phyloP scores from a whole-genome alignment of 257 asterid species.

The Buddleja alternifolia region DNA sequence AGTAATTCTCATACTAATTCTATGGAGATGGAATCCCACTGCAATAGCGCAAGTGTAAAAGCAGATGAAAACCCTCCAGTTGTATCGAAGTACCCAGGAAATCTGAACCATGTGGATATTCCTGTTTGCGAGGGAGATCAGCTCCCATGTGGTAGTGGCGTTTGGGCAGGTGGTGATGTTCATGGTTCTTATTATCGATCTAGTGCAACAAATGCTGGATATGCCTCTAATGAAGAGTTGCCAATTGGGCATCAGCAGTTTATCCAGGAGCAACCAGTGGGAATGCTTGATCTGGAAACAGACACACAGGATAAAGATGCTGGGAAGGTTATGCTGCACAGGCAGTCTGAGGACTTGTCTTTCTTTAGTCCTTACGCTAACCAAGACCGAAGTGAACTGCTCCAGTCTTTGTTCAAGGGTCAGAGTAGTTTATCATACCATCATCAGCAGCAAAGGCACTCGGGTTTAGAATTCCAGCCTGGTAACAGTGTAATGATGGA shows the following conservation, averaged over 20 bases:
- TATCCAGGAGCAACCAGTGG: conserved; percentile 52
- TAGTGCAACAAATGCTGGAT: conserved; percentile 51
- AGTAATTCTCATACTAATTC: conserved; percentile 45
- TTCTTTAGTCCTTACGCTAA: conserved; percentile 54
- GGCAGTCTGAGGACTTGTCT: conserved; percentile 50
- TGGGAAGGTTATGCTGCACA: conserved; percentile 52
- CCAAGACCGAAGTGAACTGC: conserved; percentile 61
- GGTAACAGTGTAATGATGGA: conserved; percentile 53
- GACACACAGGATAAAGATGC: conserved; percentile 43
- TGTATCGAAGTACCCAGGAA: conserved; percentile 50
- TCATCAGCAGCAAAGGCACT: conserved; percentile 57
- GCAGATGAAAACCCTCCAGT: conserved; percentile 43
- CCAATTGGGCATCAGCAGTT: conserved; percentile 62
- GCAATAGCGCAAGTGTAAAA: conserved; percentile 39
- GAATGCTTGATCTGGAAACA: conserved; percentile 48
- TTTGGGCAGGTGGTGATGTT: conserved; percentile 68
- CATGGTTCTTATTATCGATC: conserved; percentile 59
- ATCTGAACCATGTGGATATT: conserved; percentile 45
- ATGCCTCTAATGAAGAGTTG: conserved; percentile 56
- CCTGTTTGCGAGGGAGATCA: conserved; percentile 46
- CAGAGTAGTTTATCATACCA: conserved; percentile 54
- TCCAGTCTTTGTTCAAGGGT: conserved; percentile 63
- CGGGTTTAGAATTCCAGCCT: conserved; percentile 56
- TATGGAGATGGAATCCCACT: conserved; percentile 46
- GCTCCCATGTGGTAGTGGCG: conserved; percentile 47